These are phyloP conservation scores for Scheffersomyces segobiensis DNA, from an alignment of 1,139 yeast species.

Conservation along the genomic window DNA sequence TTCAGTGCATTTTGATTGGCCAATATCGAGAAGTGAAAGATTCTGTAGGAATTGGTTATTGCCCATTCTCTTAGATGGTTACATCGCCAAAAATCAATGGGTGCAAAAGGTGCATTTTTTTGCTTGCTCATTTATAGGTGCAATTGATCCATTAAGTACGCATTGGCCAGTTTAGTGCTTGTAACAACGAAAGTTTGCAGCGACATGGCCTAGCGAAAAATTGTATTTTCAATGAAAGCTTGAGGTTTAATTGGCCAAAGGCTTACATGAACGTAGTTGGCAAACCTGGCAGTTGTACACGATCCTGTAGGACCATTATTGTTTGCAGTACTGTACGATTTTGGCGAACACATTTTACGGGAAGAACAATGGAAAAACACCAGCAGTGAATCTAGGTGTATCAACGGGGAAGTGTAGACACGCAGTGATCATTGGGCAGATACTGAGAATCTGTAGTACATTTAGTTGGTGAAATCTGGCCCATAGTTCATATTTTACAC, in stretches of 20 bases:
- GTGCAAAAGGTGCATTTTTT: background rate
- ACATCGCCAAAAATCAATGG: background rate
- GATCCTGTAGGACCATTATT: background rate
- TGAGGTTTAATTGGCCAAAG: background rate
- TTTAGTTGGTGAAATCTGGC: background rate
- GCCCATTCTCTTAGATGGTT: background rate
- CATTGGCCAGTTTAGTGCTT: background rate
- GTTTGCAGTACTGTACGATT: background rate
- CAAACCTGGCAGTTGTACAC: background rate
- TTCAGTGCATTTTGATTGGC: background rate
- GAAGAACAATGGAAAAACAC: background rate
- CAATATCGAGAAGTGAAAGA: background rate
- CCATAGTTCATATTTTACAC: background rate
- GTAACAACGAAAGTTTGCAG: background rate
- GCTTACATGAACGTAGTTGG: background rate
- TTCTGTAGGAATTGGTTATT: background rate
- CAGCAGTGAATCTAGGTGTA: background rate
- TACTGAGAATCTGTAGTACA: background rate
- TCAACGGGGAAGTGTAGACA: background rate
- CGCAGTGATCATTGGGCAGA: background rate
- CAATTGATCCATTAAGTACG: background rate
- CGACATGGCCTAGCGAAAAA: background rate
- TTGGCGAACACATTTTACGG: background rate
- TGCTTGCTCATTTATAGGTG: background rate
- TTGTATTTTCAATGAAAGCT: background rate